Base-by-base conservation (phyloP, 2,329 filamentous ascomycete genomes). In the Diaporthe sp. region DNA sequence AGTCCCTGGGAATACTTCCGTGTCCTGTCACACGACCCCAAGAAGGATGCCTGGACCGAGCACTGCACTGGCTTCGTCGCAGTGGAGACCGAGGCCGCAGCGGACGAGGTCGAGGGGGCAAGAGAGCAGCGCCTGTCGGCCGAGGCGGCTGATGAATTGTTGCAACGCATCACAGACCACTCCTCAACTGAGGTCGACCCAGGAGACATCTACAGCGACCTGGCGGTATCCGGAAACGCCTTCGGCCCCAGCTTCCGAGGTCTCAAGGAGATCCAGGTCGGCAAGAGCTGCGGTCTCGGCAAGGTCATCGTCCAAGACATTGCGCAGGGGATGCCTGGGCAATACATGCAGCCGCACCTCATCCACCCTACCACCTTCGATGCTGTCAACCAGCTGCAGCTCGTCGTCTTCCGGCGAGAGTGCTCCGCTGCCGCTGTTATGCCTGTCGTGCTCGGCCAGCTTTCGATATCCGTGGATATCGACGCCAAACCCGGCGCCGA, bases 401-500 rank as follows among this genome's bases (percentile, higher is more conserved):
- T 61, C 12, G 42, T 51, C 4, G 53, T 73, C 37, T 73, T 73
- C 61, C 72, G 61, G 17, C 69, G 74, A 39, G 74, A 75, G 19
- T 68, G 75, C 37, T 37, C 47, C 32, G 39, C 68, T 9, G 63
- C 74, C 22, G 74, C 74, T 1, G 55, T 76, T 55, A 75, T 76
- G 75, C 75, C 74, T 22, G 63, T 58, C 56, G 47, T 63, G 25
- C 47, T 75, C 22, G 39, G n/a, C 2, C 74, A 76, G 19, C 42
- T 76, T 17, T 70, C 58, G 30, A 50, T 76, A 8, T 65, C 75
- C 9, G 63, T 65, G 3, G 63, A 72, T 19, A 76, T 76, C 13
- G 51, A 72, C 5, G 47, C 30, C 7, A 68, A 44, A 2, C 74
- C 75, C 1, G 75, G 75, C 9, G 27, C 75, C 1, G 75, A 76